Base-by-base conservation (phyloP, 805 yeast species). In the Kodamaea neixiangensis region DNA sequence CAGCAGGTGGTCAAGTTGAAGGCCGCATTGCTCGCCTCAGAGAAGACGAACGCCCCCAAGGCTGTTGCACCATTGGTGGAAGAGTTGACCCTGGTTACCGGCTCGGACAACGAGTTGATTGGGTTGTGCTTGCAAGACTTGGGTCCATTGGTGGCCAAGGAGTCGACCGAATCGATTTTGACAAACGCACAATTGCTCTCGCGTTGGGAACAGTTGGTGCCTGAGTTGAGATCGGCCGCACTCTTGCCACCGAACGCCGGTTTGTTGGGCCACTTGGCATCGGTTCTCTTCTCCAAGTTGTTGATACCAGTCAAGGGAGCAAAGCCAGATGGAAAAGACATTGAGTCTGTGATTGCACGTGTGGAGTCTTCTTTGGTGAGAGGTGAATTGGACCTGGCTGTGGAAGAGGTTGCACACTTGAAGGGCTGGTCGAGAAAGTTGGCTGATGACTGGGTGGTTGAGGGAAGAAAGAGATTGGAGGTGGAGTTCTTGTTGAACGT, bases 221-320 rank as follows among this genome's bases (percentile, higher is more conserved):
- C 96, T 13, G 96, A 93, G 71, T 81, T 94, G 64, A 85, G 96
- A 68, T 82, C 90, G 25, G 92, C 96, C 6, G 84, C 97, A 3
- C 73, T 94, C 59, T 80, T 92, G 54, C 97, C 98, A 49, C 96
- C 96, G 59, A 89, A 93, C 63, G 96, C 99, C 20, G 99, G 99
- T 63, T 80, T 94, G 49, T 80, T 93, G 60, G 98, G 97, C 25
- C 97, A 94, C 69, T 67, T 91, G 40, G 80, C 96, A 5, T 92
- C 98, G 14, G 76, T 79, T 57, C 50, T 90, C 7, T 87, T 92
- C 65, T 86, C 96, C 33, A 81, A 80, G 59, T 77, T 92, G 54
- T 78, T 93, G 61, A 78, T 89, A 61, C 77, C 87, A 22, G 94
- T 91, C 66, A 75, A 80, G 54, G 98, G 98, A 42, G 72, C 82